Percentiles rank a stretch among this genome's conserved stretches.
phyloP scores from a whole-genome alignment of 2,329 filamentous ascomycete species.

The Colletotrichum neosansevieriae region DNA sequence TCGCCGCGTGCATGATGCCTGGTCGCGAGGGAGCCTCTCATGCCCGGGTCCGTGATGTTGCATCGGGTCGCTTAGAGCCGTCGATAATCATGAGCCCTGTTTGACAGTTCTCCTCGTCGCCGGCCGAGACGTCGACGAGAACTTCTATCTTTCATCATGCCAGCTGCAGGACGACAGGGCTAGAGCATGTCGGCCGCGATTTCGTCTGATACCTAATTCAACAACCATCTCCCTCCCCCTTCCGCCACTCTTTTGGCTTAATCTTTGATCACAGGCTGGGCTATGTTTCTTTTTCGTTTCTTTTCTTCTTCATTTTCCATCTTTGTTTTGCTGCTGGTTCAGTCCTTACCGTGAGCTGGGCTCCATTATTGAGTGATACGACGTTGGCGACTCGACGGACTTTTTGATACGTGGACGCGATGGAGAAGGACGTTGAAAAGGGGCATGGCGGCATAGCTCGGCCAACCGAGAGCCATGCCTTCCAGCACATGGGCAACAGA shows the following conservation, averaged over 20 bases:
- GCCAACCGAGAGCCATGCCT: constrained; percentile 16
- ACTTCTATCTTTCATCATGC: constrained; percentile 20
- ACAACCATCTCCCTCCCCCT: constrained; percentile 16
- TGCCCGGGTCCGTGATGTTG: constrained; percentile 18
- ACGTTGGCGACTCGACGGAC: neutral
- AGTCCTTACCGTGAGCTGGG: constrained; percentile 27
- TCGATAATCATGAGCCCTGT: neutral
- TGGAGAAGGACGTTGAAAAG: constrained; percentile 35
- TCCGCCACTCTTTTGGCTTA: neutral
- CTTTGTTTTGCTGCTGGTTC: constrained; percentile 29
- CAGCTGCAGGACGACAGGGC: constrained; percentile 14
- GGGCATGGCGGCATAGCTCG: neutral
- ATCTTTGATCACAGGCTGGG: constrained; percentile 10
- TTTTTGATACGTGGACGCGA: neutral
- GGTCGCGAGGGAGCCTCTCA: constrained; percentile 3
- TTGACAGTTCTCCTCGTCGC: constrained; percentile 6
- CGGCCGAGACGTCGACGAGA: neutral
- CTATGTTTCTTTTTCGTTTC: constrained; percentile 1
- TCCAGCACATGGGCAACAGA: constrained; percentile 12
- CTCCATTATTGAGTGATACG: constrained; percentile 10
- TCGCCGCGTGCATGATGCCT: constrained; percentile 7
- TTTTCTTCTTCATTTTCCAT: neutral
- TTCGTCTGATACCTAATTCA: constrained; percentile 25
- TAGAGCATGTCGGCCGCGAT: neutral
- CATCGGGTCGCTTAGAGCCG: constrained; percentile 19